Base-by-base conservation (phyloP, 2,329 filamentous ascomycete species). In the Beauveria sp. region DNA sequence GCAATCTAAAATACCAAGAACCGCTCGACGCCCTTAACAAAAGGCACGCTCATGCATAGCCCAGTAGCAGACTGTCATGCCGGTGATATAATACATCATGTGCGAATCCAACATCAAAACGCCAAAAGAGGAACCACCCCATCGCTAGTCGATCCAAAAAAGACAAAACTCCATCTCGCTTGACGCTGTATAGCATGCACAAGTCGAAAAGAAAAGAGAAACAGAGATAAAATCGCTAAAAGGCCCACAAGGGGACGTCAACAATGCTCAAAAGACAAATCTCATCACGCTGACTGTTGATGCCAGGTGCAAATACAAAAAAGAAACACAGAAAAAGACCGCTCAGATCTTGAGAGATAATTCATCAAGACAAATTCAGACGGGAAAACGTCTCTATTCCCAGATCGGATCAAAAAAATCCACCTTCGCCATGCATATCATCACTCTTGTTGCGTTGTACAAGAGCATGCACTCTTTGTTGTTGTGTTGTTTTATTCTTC, bases 401-500 rank as follows among this genome's bases (percentile, higher is more conserved):
- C 31, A 49, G 22, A 28, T 34, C 3, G n/a, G 42, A 38, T 9
- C 34, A n/a, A n/a, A 45, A 56, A 40, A 28, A 24, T 28, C 20
- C 14, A 24, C 26, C 22, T 22, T 58, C 60, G 50, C 24, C 14
- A 50, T 54, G 54, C 10, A 57, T 7, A 20, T 42, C 22, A 45
- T 50, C 5, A 3, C 18, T 55, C 14, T 28, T n/a, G 34, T 6
- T 22, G 18, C 31, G 8, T 22, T 26, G 55, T 58, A 58, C 53
- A 42, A 34, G 16, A 20, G 34, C 40, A 18, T 34, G 46, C 38
- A 55, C 26, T 46, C 50, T 49, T 64, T 59, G 67, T 68, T 40
- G 8, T 5, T 43, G 20, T 43, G 38, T 42, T 26, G 7, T 42
- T 10, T 14, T 6, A 28, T 18, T 24, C 6, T 3, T 10, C 5